phyloP scores from a whole-genome alignment of 306 rosid species.

The Prunus padus region DNA sequence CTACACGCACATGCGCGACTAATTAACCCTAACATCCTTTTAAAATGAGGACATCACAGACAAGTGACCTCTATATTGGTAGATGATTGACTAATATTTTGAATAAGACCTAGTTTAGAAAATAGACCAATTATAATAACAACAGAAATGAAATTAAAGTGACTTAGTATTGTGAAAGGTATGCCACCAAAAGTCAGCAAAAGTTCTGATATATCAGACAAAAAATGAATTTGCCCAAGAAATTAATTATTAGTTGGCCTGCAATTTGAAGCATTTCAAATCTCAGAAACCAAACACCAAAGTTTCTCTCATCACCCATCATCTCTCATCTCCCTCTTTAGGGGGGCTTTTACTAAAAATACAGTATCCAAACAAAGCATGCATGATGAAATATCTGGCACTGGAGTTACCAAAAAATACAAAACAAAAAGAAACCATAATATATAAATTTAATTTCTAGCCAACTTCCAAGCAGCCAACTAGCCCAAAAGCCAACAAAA shows the following conservation, averaged over 20 bases:
- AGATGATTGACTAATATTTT: too few relatives aligned
- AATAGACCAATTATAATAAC: too few relatives aligned
- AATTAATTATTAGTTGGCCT: conserved; percentile 15
- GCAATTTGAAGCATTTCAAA: conserved; percentile 6
- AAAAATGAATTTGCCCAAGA: conserved; percentile 33
- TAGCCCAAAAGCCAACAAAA: not conserved
- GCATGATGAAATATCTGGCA: not conserved
- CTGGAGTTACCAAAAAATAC: not conserved
- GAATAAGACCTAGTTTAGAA: too few relatives aligned
- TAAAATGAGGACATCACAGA: too few relatives aligned
- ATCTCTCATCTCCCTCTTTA: not conserved
- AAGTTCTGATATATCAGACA: conserved; percentile 28
- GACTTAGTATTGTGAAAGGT: not conserved
- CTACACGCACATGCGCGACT: too few relatives aligned
- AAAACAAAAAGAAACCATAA: not conserved
- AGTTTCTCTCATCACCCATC: not conserved
- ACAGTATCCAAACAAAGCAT: not conserved
- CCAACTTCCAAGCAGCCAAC: conserved; percentile 14
- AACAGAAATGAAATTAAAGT: not conserved
- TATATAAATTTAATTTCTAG: not conserved
- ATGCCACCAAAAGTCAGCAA: conserved; percentile 13
- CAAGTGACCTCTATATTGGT: too few relatives aligned
- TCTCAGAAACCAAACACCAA: conserved; percentile 16
- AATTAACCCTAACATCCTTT: too few relatives aligned
- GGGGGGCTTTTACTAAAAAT: conserved; percentile 8